Base-by-base conservation (phyloP, 352 stramenopile genomes). In the Phytophthora ramorum region DNA sequence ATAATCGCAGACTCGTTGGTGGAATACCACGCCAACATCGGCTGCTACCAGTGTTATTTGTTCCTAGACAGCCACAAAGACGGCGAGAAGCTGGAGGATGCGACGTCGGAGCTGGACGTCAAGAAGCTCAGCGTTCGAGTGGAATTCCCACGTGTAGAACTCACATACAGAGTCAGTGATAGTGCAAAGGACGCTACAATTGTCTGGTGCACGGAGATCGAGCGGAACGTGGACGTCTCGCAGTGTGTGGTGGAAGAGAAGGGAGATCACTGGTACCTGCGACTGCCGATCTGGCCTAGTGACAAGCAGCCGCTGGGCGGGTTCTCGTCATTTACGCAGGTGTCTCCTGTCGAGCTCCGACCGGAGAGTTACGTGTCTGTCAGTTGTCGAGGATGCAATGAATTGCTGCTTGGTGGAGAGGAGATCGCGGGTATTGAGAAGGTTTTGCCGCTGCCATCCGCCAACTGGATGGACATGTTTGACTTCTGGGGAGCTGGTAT, bases 391-490 rank as follows among this genome's bases (percentile, higher is more conserved):
- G 54, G 49, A 4, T 95, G 86, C 53, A 56, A 34, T 7, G 37
- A 44, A 7, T 43, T 56, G 26, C 17, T 68, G 0, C 32, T 75
- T 44, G 38, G 13, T 26, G 37, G 32, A 28, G 37, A 62, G 2
- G 40, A 32, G 20, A 19, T 9, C 12, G 17, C 20, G 1, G 47
- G 8, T 0, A 71, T 92, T 10, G 74, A 89, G 7, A 90, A 86
- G 62, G 84, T 88, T 10, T 47, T 92, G 55, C 85, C 87, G 24
- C 71, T 95, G 7, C 87, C 87, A 28, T 93, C 87, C 10, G 73
- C 84, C 17, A 92, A 93, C 50, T 95, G 87, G 87, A 90, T 91
- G 76, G 87, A 95, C 28, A 95, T 95, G 87, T 89, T 92, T 37
- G 87, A 95, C 59, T 95, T 93, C 50, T 93, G 87, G 87, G 87